Percentiles rank a stretch among this genome's conserved stretches.
Conservation (phyloP, 2,329 filamentous ascomycete genomes). For the Ophiostoma angusticollis region DNA sequence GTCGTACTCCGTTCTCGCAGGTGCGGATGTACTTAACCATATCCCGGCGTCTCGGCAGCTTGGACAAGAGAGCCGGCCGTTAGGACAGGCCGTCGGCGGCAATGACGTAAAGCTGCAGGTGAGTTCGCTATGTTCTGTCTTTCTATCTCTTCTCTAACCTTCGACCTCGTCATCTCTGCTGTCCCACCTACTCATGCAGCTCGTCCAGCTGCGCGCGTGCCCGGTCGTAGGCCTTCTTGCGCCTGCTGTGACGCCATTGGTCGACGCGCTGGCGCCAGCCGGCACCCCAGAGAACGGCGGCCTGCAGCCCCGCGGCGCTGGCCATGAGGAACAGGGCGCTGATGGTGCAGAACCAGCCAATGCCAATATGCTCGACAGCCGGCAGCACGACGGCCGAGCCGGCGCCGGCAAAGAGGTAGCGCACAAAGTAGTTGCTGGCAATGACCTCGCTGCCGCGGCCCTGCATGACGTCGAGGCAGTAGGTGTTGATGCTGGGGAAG, state of each 20-base stretch:
- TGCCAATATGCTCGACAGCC: conserved; percentile 58
- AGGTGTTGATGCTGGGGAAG: conserved; percentile 57
- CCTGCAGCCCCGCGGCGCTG: conserved; percentile 31
- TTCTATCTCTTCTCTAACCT: no score
- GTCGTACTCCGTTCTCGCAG: no score
- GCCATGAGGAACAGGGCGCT: conserved; percentile 42
- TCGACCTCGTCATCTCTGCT: no score
- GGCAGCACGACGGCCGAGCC: conserved; percentile 62
- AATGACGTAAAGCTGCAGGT: no score
- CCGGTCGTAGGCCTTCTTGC: conserved; percentile 8
- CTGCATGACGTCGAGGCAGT: conserved; percentile 74
- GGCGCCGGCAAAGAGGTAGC: conserved; percentile 61
- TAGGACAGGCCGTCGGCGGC: no score
- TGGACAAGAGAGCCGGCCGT: no score
- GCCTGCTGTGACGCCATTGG: conserved; percentile 28
- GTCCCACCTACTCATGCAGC: no score
- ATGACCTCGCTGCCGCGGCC: conserved; percentile 58
- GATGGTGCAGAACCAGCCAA: conserved; percentile 72
- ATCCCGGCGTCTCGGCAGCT: no score
- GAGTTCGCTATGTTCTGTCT: no score
- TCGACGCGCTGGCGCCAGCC: conserved; percentile 43
- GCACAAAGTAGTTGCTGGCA: conserved; percentile 66
- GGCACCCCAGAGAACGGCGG: conserved; percentile 36
- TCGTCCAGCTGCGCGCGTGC: conserved; percentile 6
- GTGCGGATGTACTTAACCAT: no score